These are phyloP conservation scores for Silene coronaria DNA, from an alignment of 179 eudicot genomes.

Conservation along the genomic window DNA sequence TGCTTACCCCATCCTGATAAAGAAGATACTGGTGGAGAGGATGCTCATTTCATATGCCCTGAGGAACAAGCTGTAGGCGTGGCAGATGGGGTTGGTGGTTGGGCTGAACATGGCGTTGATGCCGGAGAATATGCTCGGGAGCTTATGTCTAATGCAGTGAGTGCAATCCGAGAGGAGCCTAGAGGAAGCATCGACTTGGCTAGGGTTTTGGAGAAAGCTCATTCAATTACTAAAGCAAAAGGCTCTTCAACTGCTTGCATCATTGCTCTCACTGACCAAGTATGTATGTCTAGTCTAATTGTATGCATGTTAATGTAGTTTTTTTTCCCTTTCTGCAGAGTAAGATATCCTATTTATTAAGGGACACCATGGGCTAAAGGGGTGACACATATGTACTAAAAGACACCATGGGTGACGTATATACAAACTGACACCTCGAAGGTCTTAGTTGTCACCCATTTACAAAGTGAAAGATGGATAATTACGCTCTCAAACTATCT, in stretches of 20 bases:
- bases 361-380: too few relatives aligned
- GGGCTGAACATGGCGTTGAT: constrained; percentile 82
- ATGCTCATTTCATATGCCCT: constrained; percentile 77
- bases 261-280: constrained; percentile 69
- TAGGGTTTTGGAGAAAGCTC: constrained; percentile 84
- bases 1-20: constrained; percentile 89
- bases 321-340: too few relatives aligned
- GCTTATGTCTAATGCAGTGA: constrained; percentile 69
- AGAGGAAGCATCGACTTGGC: constrained; percentile 75
- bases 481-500: too few relatives aligned
- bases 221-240: constrained; percentile 57
- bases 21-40: constrained; percentile 91
- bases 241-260: constrained; percentile 94
- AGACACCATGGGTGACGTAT: too few relatives aligned
- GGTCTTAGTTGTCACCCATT: too few relatives aligned
- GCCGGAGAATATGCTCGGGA: constrained; percentile 76
- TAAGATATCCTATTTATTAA: too few relatives aligned
- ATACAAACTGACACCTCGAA: too few relatives aligned
- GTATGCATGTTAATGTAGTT: background rate
- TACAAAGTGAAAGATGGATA: too few relatives aligned
- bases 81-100: constrained; percentile 95
- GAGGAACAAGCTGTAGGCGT: constrained; percentile 83
- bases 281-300: constrained; percentile 16
- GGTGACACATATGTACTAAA: too few relatives aligned
- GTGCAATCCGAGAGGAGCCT: constrained; percentile 72